Conservation (phyloP, 768 basidiomycete genomes). For the Boletus subparvulus region DNA sequence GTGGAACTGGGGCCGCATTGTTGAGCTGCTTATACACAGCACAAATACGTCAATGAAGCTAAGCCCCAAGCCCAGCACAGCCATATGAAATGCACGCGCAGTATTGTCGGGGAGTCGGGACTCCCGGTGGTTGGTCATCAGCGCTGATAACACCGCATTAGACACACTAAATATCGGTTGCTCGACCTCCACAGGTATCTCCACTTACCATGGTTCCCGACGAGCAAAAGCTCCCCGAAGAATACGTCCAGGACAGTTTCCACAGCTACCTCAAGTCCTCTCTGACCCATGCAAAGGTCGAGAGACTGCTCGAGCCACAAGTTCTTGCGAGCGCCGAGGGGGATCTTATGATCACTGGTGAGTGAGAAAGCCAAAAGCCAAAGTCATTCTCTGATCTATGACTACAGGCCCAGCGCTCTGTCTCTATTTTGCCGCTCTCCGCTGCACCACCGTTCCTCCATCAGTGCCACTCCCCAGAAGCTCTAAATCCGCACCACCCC, state of each 20-base stretch:
- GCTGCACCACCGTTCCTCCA: conserved; percentile 72
- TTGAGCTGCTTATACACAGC: neutral
- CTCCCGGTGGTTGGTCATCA: neutral
- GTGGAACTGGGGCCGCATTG: neutral
- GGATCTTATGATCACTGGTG: conserved; percentile 86
- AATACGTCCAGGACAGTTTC: conserved; percentile 73
- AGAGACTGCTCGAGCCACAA: conserved; percentile 69
- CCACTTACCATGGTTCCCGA: conserved; percentile 15
- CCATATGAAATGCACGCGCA: neutral
- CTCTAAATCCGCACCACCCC: conserved; percentile 46
- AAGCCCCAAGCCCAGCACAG: neutral
- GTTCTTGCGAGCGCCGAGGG: conserved; percentile 74
- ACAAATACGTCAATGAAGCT: conserved; percentile 13
- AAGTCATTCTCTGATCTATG: neutral
- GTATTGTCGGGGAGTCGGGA: neutral
- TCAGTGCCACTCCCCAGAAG: conserved; percentile 74
- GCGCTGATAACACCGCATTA: neutral
- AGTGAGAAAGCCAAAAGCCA: conserved; percentile 15
- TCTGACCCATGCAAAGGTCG: conserved; percentile 73
- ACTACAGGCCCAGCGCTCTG: conserved; percentile 71
- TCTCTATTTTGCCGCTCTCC: conserved; percentile 80
- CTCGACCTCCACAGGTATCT: neutral
- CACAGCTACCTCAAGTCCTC: conserved; percentile 82
- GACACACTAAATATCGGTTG: neutral
- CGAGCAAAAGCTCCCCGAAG: conserved; percentile 52